phyloP scores from a whole-genome alignment of 805 yeast species.

The Candida cerambycidarum region DNA sequence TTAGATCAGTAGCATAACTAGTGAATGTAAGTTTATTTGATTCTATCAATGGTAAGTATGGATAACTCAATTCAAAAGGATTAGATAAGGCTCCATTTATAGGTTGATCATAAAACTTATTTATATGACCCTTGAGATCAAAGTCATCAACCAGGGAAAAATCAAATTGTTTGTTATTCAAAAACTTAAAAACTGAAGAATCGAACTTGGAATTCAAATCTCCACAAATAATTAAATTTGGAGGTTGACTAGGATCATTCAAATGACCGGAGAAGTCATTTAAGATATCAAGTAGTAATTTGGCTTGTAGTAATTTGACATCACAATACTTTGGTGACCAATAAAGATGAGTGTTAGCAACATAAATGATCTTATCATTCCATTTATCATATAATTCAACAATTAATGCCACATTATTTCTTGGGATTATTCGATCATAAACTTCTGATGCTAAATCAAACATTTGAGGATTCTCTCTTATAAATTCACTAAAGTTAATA shows the following conservation, averaged over 20 bases:
- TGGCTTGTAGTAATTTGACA: slow-evolving; percentile 92
- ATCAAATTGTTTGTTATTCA: slow-evolving; percentile 23
- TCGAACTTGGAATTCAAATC: slow-evolving; percentile 89
- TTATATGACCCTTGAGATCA: slow-evolving; percentile 1
- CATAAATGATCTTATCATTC: slow-evolving; percentile 38
- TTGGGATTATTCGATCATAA: slow-evolving; percentile 90
- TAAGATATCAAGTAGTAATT: slow-evolving; percentile 82
- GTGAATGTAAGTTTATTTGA: slow-evolving; percentile 86
- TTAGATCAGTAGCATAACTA: slow-evolving; percentile 87
- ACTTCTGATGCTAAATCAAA: slow-evolving; percentile 57
- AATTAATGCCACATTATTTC: slow-evolving; percentile 85
- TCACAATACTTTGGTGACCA: slow-evolving; percentile 97
- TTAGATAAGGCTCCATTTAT: slow-evolving; percentile 86
- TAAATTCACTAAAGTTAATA: slow-evolving; percentile 28
- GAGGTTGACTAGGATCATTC: slow-evolving; percentile 49
- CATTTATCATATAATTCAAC: slow-evolving; percentile 59
- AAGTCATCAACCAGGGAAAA: neutral
- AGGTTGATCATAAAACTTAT: slow-evolving; percentile 64
- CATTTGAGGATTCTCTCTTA: slow-evolving; percentile 59
- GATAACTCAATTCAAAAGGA: slow-evolving; percentile 73
- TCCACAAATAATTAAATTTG: slow-evolving; percentile 87
- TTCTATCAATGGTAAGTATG: slow-evolving; percentile 45
- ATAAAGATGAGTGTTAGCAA: slow-evolving; percentile 90
- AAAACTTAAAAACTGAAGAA: slow-evolving; percentile 90
- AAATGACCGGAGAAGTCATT: slow-evolving; percentile 56